A percentile compares a stretch with the other conserved stretches of the same genome.
phyloP scores from a whole-genome alignment of 1,284 basidiomycete species.

The Sporisorium scitamineum region DNA sequence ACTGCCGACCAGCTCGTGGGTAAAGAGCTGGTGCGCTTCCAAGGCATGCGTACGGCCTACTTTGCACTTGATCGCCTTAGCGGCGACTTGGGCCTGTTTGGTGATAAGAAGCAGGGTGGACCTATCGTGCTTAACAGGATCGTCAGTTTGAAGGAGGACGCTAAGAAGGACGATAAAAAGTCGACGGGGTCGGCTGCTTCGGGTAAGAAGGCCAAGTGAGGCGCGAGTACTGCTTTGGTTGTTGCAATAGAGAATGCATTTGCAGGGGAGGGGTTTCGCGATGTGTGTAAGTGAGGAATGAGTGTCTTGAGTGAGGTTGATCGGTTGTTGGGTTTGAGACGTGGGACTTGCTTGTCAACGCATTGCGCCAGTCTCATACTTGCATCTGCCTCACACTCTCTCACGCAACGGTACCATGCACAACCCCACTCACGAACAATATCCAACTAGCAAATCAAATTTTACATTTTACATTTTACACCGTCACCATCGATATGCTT shows the following conservation, averaged over 20 bases:
- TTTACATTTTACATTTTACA: not conserved
- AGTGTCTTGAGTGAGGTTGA: not conserved
- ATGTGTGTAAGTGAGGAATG: not conserved
- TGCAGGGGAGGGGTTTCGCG: not conserved
- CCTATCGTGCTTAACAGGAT: conserved; percentile 90
- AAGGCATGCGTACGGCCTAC: conserved; percentile 94
- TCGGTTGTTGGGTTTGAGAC: not conserved
- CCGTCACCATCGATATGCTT: not conserved
- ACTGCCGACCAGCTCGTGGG: conserved; percentile 86
- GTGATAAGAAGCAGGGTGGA: conserved; percentile 76
- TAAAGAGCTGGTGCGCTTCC: conserved; percentile 94
- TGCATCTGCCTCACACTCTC: no score
- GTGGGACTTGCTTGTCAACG: no score
- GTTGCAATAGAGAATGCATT: conserved; percentile 2
- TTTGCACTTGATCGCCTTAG: conserved; percentile 89
- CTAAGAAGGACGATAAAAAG: conserved; percentile 50
- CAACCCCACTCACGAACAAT: not conserved
- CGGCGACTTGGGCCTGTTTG: conserved; percentile 46
- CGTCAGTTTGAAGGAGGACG: conserved; percentile 93
- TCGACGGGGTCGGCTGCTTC: conserved; percentile 4
- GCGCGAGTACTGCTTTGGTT: no score
- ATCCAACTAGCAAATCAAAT: not conserved
- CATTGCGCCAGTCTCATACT: no score
- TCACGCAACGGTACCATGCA: no score
- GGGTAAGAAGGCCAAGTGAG: conserved; percentile 33